Conservation (phyloP, 345 rosid species). For the Salix exigua region DNA sequence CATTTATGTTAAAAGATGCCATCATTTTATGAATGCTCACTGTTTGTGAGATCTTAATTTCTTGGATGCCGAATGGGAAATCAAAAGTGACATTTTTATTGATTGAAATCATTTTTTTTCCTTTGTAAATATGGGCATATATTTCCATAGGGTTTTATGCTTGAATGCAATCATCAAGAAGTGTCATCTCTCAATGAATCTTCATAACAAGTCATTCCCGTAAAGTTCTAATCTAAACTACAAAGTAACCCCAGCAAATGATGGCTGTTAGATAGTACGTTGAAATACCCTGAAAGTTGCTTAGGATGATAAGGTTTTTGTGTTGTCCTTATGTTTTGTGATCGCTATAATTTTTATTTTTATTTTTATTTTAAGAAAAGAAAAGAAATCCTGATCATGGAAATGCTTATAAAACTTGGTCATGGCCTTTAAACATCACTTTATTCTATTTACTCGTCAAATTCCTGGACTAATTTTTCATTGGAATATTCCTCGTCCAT, state of each 20-base stretch:
- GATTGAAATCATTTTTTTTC: neutral
- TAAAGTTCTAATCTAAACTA: neutral
- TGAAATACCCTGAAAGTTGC: neutral
- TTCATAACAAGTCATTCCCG: neutral
- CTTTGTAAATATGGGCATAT: neutral
- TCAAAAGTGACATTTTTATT: neutral
- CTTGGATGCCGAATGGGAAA: slow-evolving; percentile 31
- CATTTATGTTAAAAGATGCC: slow-evolving; percentile 14
- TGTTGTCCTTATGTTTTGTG: neutral
- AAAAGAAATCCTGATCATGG: neutral
- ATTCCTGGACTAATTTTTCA: neutral
- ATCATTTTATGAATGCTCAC: slow-evolving; percentile 10
- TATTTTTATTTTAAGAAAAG: no score
- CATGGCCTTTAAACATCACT: neutral
- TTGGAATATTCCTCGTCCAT: neutral
- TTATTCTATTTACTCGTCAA: neutral
- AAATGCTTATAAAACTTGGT: neutral
- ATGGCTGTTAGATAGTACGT: neutral
- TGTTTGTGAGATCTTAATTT: slow-evolving; percentile 24
- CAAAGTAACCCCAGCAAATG: neutral
- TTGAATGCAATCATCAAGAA: neutral
- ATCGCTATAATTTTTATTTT: no score
- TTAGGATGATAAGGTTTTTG: neutral
- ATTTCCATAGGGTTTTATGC: neutral
- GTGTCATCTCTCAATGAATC: neutral